A percentile compares a stretch with the other conserved stretches of the same genome.
Conservation (phyloP, 2,329 filamentous ascomycete genomes). For the Penicillium aurantiogriseum region DNA sequence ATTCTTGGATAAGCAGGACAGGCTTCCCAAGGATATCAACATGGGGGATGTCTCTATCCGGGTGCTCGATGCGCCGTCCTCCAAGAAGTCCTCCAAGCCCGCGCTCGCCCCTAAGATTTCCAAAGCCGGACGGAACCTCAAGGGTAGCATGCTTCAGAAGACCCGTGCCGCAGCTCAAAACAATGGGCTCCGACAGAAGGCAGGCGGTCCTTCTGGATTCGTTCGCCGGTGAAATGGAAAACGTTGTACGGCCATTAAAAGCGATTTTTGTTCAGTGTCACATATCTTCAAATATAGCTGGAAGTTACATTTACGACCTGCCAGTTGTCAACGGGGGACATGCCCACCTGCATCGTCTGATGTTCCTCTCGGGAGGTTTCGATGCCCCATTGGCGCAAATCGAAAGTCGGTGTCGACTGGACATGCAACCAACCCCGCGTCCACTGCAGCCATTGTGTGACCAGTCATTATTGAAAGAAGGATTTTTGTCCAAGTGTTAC, state of each 20-base stretch:
- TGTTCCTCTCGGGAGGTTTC: background rate
- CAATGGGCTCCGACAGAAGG: conserved; percentile 39
- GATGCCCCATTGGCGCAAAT: conserved; percentile 3
- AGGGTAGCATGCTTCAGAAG: conserved; percentile 42
- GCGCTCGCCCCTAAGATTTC: conserved; percentile 48
- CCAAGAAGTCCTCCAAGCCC: conserved; percentile 39
- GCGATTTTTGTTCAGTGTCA: background rate
- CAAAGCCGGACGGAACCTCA: conserved; percentile 38
- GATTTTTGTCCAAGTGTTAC: background rate
- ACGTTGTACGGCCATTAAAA: background rate
- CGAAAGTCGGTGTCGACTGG: conserved; percentile 7
- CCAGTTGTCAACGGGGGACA: background rate
- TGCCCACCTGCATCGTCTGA: background rate
- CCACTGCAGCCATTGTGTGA: conserved; percentile 6
- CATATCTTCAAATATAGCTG: background rate
- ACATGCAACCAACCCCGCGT: conserved; percentile 3
- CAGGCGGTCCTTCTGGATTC: conserved; percentile 38
- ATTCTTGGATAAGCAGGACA: conserved; percentile 50
- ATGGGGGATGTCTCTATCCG: conserved; percentile 51
- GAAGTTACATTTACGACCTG: background rate
- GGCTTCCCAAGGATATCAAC: conserved; percentile 51
- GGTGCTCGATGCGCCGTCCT: conserved; percentile 43
- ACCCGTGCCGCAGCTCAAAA: conserved; percentile 31
- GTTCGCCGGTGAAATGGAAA: conserved; percentile 32
- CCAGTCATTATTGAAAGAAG: background rate